Percentiles rank a stretch among this genome's conserved stretches.
phyloP scores from a whole-genome alignment of 495 filamentous ascomycete species.

The Aspergillus taichungensis region DNA sequence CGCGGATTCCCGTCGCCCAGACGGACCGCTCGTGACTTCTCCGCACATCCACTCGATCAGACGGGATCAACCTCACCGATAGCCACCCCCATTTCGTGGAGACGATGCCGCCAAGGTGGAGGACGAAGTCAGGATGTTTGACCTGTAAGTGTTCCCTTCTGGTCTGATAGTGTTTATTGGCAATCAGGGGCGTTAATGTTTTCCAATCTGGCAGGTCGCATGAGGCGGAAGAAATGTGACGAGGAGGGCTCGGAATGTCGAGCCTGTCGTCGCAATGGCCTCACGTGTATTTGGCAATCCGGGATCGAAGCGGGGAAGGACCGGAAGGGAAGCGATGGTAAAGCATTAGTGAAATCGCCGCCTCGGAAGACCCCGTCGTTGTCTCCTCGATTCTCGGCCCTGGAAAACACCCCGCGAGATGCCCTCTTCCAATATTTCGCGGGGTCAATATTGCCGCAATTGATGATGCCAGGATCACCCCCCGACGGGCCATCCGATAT shows the following conservation, averaged over 20 bases:
- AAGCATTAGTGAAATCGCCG: background rate
- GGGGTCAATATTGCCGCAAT: background rate
- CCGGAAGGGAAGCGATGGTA: background rate
- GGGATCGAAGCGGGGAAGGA: background rate
- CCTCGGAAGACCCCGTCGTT: background rate
- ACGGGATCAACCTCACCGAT: too few species aligned
- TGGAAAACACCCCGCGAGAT: too few species aligned
- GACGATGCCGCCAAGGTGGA: slow-evolving; percentile 1
- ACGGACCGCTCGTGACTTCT: too few species aligned
- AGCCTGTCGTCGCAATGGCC: slow-evolving; percentile 2
- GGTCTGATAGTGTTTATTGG: background rate
- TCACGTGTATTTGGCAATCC: slow-evolving; percentile 2
- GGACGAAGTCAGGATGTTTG: slow-evolving; percentile 2
- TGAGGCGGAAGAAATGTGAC: slow-evolving; percentile 1
- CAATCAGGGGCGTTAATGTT: background rate
- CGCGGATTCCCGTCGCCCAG: too few species aligned
- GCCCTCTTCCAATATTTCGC: too few species aligned
- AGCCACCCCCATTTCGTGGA: too few species aligned
- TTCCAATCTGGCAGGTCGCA: background rate
- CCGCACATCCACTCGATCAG: too few species aligned
- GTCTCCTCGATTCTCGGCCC: too few species aligned
- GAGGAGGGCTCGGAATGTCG: background rate
- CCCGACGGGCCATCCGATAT: background rate
- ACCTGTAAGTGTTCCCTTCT: background rate
- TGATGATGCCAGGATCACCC: slow-evolving; percentile 1